These are phyloP conservation scores for Rubia tinctorum DNA, from an alignment of 305 asterid genomes.

Conservation along the genomic window DNA sequence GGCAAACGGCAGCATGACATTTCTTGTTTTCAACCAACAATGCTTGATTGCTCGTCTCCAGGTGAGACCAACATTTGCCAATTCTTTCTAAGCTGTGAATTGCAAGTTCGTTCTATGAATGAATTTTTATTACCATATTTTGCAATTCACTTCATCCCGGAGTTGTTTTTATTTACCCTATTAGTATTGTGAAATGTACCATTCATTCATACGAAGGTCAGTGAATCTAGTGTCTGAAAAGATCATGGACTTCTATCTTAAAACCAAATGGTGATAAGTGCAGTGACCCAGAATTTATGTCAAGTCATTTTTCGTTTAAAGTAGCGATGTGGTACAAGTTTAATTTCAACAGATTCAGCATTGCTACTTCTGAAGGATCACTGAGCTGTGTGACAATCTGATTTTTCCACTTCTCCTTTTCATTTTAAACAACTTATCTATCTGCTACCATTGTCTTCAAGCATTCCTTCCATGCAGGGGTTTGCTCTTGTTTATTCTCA, in stretches of 20 bases:
- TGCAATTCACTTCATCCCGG: background rate
- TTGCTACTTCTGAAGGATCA: background rate
- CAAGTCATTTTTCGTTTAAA: background rate
- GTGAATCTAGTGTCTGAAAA: background rate
- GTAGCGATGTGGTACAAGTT: background rate
- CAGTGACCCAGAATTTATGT: background rate
- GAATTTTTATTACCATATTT: background rate
- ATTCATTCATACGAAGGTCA: background rate
- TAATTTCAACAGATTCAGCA: background rate
- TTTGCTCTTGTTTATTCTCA: background rate
- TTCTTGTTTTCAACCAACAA: conserved; percentile 20
- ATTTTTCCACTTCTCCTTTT: background rate
- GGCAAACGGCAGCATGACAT: conserved; percentile 24
- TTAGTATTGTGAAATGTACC: background rate
- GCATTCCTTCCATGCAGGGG: background rate
- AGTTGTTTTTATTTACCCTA: background rate
- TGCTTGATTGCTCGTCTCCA: conserved; percentile 24
- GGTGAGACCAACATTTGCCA: conserved; percentile 35
- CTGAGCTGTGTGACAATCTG: background rate
- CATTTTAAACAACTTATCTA: background rate
- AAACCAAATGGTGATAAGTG: background rate
- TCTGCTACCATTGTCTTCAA: background rate
- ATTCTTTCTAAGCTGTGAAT: background rate
- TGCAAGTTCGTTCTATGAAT: background rate
- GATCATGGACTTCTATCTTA: background rate